phyloP scores from a whole-genome alignment of 768 basidiomycete genomes.

The Rhodosporidiobolus odoratus region DNA sequence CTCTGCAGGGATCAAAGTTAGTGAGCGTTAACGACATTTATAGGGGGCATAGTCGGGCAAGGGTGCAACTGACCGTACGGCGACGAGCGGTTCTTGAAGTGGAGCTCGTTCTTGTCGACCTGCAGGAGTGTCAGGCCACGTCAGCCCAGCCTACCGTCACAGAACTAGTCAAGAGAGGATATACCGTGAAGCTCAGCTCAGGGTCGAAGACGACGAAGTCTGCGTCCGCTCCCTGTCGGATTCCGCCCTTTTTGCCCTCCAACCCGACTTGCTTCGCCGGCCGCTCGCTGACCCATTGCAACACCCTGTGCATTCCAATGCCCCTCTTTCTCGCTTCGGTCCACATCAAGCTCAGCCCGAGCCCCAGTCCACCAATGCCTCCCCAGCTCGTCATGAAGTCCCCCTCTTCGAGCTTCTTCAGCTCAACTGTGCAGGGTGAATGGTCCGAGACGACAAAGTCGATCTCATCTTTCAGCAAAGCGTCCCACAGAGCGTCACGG shows the following conservation, averaged over 20 bases:
- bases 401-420: slow-evolving; percentile 70
- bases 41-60: background rate
- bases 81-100: slow-evolving; percentile 91
- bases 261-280: slow-evolving; percentile 79
- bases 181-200: slow-evolving; percentile 45
- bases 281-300: slow-evolving; percentile 68
- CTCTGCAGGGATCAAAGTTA: slow-evolving; percentile 56
- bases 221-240: slow-evolving; percentile 70
- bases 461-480: slow-evolving; percentile 72
- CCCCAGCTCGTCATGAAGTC: slow-evolving; percentile 91
- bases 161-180: background rate
- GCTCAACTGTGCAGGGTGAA: slow-evolving; percentile 57
- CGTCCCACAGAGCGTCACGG: slow-evolving; percentile 71
- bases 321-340: slow-evolving; percentile 67
- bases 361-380: slow-evolving; percentile 82
- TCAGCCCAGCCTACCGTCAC: background rate
- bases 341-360: slow-evolving; percentile 84
- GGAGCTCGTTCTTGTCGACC: slow-evolving; percentile 67
- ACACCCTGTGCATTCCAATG: slow-evolving; percentile 57
- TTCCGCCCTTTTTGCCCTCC: slow-evolving; percentile 61
- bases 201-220: slow-evolving; percentile 85
- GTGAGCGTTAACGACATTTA: background rate
- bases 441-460: slow-evolving; percentile 96
- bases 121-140: slow-evolving; percentile 43
- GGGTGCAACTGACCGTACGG: slow-evolving; percentile 57